These are phyloP conservation scores for Corylus avellana DNA, from an alignment of 306 rosid species.

Conservation along the genomic window DNA sequence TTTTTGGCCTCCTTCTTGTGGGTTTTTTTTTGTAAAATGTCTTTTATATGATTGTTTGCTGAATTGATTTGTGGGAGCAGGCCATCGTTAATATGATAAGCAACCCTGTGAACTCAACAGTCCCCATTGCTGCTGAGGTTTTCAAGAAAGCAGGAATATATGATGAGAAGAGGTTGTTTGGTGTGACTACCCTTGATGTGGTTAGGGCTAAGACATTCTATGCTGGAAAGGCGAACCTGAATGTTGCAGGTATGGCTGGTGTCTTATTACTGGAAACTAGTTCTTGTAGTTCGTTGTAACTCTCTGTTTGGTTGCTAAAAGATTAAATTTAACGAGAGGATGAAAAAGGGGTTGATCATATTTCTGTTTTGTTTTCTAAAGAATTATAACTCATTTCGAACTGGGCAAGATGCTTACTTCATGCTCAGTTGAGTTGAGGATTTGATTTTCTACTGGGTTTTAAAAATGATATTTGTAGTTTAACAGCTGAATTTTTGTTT, in stretches of 20 bases:
- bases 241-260: slow-evolving; percentile 72
- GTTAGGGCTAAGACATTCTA: slow-evolving; percentile 96
- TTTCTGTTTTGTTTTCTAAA: slow-evolving; percentile 8
- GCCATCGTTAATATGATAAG: slow-evolving; percentile 95
- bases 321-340: background rate
- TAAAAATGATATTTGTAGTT: background rate
- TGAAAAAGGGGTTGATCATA: background rate
- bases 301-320: background rate
- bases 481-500: slow-evolving; percentile 1
- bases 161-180: slow-evolving; percentile 82
- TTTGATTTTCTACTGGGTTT: background rate
- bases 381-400: background rate
- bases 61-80: slow-evolving; percentile 37
- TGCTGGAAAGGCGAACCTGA: slow-evolving; percentile 85
- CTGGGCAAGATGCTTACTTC: background rate
- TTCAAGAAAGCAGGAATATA: slow-evolving; percentile 93
- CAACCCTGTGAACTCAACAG: slow-evolving; percentile 97
- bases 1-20: background rate
- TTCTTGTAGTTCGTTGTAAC: background rate
- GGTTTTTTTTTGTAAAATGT: background rate
- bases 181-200: slow-evolving; percentile 98
- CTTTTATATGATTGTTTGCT: slow-evolving; percentile 4
- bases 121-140: slow-evolving; percentile 96
- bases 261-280: background rate
- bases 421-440: slow-evolving; percentile 3